Evolutionary conservation across 169 alveolate genomes (phyloP).

Genomic region (Plasmodium adleri): DNA sequence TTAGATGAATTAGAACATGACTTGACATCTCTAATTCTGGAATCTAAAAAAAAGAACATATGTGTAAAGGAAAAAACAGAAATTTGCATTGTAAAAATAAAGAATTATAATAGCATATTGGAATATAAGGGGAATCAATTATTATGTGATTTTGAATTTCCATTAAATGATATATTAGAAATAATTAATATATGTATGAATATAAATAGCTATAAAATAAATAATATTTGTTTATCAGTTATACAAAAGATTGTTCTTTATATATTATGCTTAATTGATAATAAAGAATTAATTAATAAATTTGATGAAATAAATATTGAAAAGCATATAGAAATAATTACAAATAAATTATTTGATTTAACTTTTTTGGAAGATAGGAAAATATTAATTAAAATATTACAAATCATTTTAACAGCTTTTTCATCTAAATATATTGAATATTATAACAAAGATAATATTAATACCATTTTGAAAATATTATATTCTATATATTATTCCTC

Average conservation of each 20-base stretch:
- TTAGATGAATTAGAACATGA: conserved; percentile 68
- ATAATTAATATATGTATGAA: conserved; percentile 38
- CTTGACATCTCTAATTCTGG: conserved; percentile 33
- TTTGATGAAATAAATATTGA: conserved; percentile 46
- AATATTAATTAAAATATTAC: conserved; percentile 59
- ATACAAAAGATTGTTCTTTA: conserved; percentile 46
- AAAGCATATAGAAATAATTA: conserved; percentile 57
- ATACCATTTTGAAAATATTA: conserved; percentile 52
- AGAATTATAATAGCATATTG: conserved; percentile 65
- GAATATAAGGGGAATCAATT: conserved; percentile 33
- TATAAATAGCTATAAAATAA: conserved; percentile 40
- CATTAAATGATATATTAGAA: conserved; percentile 55
- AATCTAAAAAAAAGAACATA: conserved; percentile 50
- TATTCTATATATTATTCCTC: conserved; percentile 70
- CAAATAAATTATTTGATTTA: conserved; percentile 63
- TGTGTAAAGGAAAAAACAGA: conserved; percentile 64
- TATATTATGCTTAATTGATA: conserved; percentile 59
- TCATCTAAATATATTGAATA: conserved; percentile 55
- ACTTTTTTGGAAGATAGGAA: conserved; percentile 56
- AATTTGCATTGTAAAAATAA: conserved; percentile 39
- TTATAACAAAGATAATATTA: conserved; percentile 45
- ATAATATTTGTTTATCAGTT: conserved; percentile 17
- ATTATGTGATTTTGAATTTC: conserved; percentile 56
- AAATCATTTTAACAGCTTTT: conserved; percentile 62
- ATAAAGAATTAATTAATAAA: conserved; percentile 32